Evolutionary conservation across 148 eudicot species (phyloP).

Genomic region (Rhododendron simsii): DNA sequence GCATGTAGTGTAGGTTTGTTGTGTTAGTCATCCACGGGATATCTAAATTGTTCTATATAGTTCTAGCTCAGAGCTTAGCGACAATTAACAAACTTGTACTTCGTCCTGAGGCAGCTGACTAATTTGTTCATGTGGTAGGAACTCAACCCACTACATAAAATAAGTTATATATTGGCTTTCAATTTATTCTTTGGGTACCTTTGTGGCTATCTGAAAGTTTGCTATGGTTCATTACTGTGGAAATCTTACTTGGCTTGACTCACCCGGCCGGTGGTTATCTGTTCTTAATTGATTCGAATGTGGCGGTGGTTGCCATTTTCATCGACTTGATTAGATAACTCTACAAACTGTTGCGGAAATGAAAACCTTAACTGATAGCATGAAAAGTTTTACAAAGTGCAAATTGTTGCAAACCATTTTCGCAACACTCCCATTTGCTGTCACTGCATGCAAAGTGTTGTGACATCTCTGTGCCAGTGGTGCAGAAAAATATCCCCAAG

Average conservation of each 20-base stretch:
- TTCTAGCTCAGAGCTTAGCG: not conserved
- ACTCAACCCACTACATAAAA: constrained; percentile 4
- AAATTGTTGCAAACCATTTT: no score
- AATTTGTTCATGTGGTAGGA: constrained; percentile 17
- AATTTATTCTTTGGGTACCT: not conserved
- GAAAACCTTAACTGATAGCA: no score
- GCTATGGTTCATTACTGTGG: not conserved
- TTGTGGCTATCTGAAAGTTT: not conserved
- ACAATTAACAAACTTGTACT: not conserved
- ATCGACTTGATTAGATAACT: not conserved
- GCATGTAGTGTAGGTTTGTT: not conserved
- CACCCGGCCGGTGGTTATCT: not conserved
- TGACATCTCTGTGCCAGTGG: not conserved
- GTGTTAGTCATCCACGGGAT: not conserved
- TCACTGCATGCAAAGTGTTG: not conserved
- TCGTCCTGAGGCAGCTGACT: constrained; percentile 1
- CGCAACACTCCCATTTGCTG: not conserved
- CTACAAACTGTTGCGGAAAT: no score
- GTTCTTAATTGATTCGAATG: not conserved
- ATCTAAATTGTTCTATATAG: not conserved
- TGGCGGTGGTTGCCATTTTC: not conserved
- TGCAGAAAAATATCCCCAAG: not conserved
- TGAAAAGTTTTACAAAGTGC: no score
- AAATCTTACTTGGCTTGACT: not conserved
- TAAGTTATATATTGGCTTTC: not conserved